These are phyloP conservation scores for Phytopythium vexans DNA, from an alignment of 352 stramenopile genomes.

Conservation along the genomic window DNA sequence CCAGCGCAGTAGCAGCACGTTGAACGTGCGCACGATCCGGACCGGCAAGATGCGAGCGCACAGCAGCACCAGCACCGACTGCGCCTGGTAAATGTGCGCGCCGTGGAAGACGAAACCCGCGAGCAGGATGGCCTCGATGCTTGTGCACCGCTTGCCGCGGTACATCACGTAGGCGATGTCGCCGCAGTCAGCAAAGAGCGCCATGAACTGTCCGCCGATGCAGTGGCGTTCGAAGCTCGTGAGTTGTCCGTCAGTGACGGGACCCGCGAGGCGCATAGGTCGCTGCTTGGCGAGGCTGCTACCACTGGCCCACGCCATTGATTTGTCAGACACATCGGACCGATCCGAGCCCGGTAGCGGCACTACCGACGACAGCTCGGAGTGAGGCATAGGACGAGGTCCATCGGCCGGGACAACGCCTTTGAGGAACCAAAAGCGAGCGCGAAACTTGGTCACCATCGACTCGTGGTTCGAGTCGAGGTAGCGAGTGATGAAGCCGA, in stretches of 20 bases:
- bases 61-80: constrained; percentile 25
- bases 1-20: constrained; percentile 34
- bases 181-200: constrained; percentile 19
- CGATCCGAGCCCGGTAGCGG: too few species aligned
- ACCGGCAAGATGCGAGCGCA: constrained; percentile 23
- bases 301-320: neutral
- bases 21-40: constrained; percentile 30
- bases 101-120: constrained; percentile 28
- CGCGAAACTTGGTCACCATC: neutral
- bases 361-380: too few species aligned
- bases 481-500: neutral
- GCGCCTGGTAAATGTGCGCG: constrained; percentile 23
- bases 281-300: too few species aligned
- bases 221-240: constrained; percentile 21
- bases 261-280: too few species aligned
- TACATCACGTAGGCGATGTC: constrained; percentile 20
- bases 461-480: neutral
- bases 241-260: neutral
- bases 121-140: constrained; percentile 11
- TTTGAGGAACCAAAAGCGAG: too few species aligned
- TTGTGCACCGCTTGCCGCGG: constrained; percentile 9
- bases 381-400: too few species aligned
- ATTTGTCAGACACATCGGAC: too few species aligned
- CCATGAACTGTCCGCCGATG: constrained; percentile 12
- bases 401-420: too few species aligned